phyloP scores from a whole-genome alignment of 2,329 filamentous ascomycete genomes.

The Aspergillus tanneri region DNA sequence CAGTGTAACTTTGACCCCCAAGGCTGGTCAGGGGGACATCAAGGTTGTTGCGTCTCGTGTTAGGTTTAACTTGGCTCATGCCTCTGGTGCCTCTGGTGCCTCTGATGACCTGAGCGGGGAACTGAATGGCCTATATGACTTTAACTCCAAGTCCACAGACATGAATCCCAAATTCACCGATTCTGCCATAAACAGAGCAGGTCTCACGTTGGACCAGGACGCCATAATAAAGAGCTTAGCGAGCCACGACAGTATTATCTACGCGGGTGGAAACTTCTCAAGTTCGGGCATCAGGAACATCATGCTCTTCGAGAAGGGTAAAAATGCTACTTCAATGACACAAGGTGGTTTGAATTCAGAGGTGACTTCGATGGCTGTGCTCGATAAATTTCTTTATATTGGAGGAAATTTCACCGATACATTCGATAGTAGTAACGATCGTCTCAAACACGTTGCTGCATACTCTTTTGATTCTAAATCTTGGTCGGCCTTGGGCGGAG shows the following conservation, averaged over 20 bases:
- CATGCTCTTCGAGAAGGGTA: slow-evolving; percentile 63
- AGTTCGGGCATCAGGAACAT: slow-evolving; percentile 69
- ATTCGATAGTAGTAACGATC: slow-evolving; percentile 57
- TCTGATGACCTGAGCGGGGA: slow-evolving; percentile 68
- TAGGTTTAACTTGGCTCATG: slow-evolving; percentile 62
- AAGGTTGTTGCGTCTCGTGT: slow-evolving; percentile 88
- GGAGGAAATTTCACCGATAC: slow-evolving; percentile 84
- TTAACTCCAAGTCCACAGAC: slow-evolving; percentile 62
- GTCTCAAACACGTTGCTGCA: slow-evolving; percentile 71
- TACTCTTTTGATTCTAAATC: slow-evolving; percentile 67
- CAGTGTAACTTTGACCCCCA: slow-evolving; percentile 72
- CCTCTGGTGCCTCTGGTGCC: slow-evolving; percentile 61
- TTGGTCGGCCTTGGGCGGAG: slow-evolving; percentile 80
- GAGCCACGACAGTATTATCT: slow-evolving; percentile 64
- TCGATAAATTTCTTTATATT: slow-evolving; percentile 69
- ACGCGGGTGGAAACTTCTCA: slow-evolving; percentile 82
- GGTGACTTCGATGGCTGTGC: slow-evolving; percentile 69
- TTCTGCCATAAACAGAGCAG: slow-evolving; percentile 75
- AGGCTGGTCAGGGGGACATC: slow-evolving; percentile 59
- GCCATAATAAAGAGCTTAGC: slow-evolving; percentile 72
- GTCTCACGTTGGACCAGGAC: slow-evolving; percentile 63
- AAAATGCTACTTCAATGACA: slow-evolving; percentile 61
- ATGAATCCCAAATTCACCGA: slow-evolving; percentile 63
- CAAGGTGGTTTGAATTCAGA: slow-evolving; percentile 76
- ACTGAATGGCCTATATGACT: slow-evolving; percentile 89